Conservation (phyloP, 768 basidiomycete species). For the Kwoniella dendrophila region DNA sequence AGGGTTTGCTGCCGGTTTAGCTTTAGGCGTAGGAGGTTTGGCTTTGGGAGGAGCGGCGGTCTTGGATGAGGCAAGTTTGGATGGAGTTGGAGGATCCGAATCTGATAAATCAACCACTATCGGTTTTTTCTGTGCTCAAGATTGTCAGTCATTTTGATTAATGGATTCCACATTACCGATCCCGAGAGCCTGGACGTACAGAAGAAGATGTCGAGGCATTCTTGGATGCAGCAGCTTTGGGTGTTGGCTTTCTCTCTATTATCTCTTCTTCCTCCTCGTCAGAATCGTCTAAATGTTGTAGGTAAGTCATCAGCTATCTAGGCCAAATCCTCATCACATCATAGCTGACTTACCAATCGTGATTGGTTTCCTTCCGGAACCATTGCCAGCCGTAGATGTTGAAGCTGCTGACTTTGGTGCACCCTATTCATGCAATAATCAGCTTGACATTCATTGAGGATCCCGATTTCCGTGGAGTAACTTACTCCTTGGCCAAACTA, state of each 20-base stretch:
- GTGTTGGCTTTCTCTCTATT: conserved; percentile 26
- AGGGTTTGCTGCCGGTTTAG: conserved; percentile 2
- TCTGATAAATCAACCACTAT: conserved; percentile 27
- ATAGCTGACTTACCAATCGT: conserved; percentile 35
- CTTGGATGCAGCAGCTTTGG: conserved; percentile 35
- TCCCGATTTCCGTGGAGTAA: background rate
- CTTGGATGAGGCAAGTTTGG: too few relatives aligned
- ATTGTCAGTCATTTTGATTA: background rate
- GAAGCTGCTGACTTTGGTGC: background rate
- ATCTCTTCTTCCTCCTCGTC: conserved; percentile 44
- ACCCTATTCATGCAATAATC: background rate
- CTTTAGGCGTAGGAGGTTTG: conserved; percentile 17
- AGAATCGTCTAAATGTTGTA: conserved; percentile 32
- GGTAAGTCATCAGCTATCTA: background rate
- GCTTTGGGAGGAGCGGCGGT: conserved; percentile 9
- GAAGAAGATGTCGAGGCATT: conserved; percentile 37
- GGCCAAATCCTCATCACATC: background rate
- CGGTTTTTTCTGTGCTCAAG: conserved; percentile 28
- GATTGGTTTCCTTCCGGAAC: conserved; percentile 42
- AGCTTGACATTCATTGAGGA: background rate
- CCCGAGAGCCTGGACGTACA: too few relatives aligned
- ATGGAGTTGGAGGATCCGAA: conserved; percentile 23
- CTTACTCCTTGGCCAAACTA: conserved; percentile 20
- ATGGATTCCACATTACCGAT: too few relatives aligned
- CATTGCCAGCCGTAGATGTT: conserved; percentile 9